Evolutionary conservation across 495 filamentous ascomycete genomes (phyloP).

Genomic region (Penicillium psychrofluorescens): DNA sequence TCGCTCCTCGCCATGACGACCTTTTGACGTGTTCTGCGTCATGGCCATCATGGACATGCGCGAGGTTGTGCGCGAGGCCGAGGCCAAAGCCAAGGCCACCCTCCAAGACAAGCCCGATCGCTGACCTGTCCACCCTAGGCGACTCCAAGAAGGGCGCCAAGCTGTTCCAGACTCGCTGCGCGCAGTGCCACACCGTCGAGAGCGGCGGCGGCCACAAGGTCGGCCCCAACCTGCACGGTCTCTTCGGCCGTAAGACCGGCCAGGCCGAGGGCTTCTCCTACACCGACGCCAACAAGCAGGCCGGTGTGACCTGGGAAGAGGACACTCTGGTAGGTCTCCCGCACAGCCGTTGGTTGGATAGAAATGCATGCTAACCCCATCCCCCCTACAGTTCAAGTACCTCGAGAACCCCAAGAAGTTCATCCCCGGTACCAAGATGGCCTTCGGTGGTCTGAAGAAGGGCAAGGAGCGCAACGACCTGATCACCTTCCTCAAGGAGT

Average conservation of each 20-base stretch:
- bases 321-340: conserved; percentile 64
- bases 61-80: conserved; percentile 20
- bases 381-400: conserved; percentile 60
- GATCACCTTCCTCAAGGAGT: conserved; percentile 74
- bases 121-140: conserved; percentile 45
- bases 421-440: conserved; percentile 99
- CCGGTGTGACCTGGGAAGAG: conserved; percentile 85
- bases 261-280: conserved; percentile 88
- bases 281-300: conserved; percentile 99
- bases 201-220: conserved; percentile 88
- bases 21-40: conserved; percentile 20
- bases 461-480: conserved; percentile 98
- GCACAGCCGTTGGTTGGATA: no score
- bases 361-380: conserved; percentile 7
- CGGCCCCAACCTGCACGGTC: conserved; percentile 92
- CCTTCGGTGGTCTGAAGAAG: conserved; percentile 99
- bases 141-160: conserved; percentile 94
- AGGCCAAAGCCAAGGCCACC: neutral
- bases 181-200: conserved; percentile 96
- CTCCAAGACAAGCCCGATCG: conserved; percentile 19
- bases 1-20: conserved; percentile 19
- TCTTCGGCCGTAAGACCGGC: conserved; percentile 95
- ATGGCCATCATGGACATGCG: conserved; percentile 17
- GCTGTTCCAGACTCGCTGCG: conserved; percentile 98
- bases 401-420: conserved; percentile 92